Percentiles rank a stretch among this genome's conserved stretches.
Conservation (phyloP, 768 basidiomycete species). For the Lentinula aciculospora region DNA sequence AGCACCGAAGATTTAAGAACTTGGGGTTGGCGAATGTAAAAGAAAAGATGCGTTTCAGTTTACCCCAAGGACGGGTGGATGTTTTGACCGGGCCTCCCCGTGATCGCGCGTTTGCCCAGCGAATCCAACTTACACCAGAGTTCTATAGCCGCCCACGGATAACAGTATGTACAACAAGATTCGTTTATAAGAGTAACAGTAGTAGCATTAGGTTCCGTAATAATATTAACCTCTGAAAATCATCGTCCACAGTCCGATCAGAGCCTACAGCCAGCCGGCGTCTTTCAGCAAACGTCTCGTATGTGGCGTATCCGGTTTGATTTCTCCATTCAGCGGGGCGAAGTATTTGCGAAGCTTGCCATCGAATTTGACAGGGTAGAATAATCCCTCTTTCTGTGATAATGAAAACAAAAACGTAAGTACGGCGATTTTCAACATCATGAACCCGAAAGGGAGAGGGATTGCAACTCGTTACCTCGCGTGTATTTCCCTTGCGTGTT, state of each 20-base stretch:
- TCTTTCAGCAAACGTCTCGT: constrained; percentile 41
- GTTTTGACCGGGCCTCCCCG: too few relatives aligned
- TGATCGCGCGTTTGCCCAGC: too few relatives aligned
- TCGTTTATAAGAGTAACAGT: too few relatives aligned
- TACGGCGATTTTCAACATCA: background rate
- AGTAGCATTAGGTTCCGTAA: too few relatives aligned
- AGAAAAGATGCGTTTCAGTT: too few relatives aligned
- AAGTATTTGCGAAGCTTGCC: constrained; percentile 51
- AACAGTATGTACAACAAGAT: too few relatives aligned
- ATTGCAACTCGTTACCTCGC: constrained; percentile 30
- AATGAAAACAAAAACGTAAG: constrained; percentile 1
- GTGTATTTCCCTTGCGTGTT: constrained; percentile 38
- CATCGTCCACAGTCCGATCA: background rate
- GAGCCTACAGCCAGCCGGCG: constrained; percentile 30
- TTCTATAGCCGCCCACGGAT: too few relatives aligned
- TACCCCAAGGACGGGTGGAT: too few relatives aligned
- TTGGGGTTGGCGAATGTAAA: too few relatives aligned
- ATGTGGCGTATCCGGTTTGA: constrained; percentile 52
- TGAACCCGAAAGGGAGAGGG: background rate
- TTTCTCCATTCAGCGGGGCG: constrained; percentile 59
- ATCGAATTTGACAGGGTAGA: constrained; percentile 48
- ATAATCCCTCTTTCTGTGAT: constrained; percentile 41
- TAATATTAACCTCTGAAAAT: background rate
- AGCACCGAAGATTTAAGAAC: too few relatives aligned
- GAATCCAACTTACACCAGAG: too few relatives aligned